Evolutionary conservation across 805 yeast species (phyloP).

Genomic region (Jamesozyma hellenica): DNA sequence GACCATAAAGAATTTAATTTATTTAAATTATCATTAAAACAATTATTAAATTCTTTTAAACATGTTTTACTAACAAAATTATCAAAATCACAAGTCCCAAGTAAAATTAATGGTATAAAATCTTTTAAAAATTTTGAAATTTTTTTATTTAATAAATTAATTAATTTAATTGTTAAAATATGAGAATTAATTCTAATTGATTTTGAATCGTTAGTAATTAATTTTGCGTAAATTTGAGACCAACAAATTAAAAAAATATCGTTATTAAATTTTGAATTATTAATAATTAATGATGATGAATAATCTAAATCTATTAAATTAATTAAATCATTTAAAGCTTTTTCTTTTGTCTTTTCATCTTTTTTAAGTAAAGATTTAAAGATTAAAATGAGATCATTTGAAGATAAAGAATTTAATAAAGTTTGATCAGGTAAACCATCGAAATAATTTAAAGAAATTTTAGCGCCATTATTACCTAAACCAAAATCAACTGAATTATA

Average conservation of each 20-base stretch:
- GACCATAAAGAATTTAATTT: conserved; percentile 52
- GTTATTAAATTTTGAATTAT: conserved; percentile 30
- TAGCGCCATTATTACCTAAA: conserved; percentile 35
- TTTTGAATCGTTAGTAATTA: conserved; percentile 62
- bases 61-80: conserved; percentile 46
- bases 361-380: conserved; percentile 70
- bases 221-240: conserved; percentile 76
- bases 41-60: conserved; percentile 34
- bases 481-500: conserved; percentile 23
- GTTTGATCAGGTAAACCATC: conserved; percentile 70
- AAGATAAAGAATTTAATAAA: conserved; percentile 35
- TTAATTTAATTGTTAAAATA: conserved; percentile 49
- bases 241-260: conserved; percentile 51
- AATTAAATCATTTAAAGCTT: conserved; percentile 52
- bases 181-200: conserved; percentile 54
- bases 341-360: conserved; percentile 78
- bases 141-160: conserved; percentile 41
- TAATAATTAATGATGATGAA: conserved; percentile 7
- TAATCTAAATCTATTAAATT: conserved; percentile 21
- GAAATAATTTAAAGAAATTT: conserved; percentile 62
- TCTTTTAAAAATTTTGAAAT: conserved; percentile 60
- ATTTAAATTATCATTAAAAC: conserved; percentile 48
- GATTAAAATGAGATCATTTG: conserved; percentile 39
- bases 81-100: conserved; percentile 66
- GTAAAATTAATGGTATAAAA: conserved; percentile 62